Evolutionary conservation across 163 green algal genomes (phyloP).

Genomic region (Trebouxia gelatinosa): DNA sequence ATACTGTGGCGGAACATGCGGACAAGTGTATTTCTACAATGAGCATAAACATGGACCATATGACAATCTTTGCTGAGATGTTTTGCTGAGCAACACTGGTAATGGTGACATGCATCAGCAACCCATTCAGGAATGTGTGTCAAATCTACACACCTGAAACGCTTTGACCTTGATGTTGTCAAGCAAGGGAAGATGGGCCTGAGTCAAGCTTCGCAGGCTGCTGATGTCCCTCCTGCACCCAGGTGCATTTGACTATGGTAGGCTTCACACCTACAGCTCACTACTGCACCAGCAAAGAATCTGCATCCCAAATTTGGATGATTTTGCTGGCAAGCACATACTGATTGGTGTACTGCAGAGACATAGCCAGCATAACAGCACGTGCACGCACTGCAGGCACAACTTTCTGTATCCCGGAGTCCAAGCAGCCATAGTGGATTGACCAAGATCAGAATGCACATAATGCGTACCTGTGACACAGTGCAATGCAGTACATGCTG

Average conservation of each 20-base stretch:
- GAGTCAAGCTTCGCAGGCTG: slow-evolving; percentile 41
- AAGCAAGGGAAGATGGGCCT: slow-evolving; percentile 50
- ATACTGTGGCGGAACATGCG: too few species aligned
- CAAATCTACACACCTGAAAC: slow-evolving; percentile 31
- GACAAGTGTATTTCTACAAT: too few species aligned
- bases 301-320: neutral
- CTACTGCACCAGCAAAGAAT: too few species aligned
- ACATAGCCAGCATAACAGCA: neutral
- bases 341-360: neutral
- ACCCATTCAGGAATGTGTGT: neutral
- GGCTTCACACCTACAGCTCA: neutral
- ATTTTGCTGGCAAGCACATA: neutral
- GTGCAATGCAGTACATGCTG: slow-evolving; percentile 56
- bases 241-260: slow-evolving; percentile 19
- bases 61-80: too few species aligned
- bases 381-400: neutral
- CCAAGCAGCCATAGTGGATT: slow-evolving; percentile 21
- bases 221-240: slow-evolving; percentile 39
- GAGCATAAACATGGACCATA: too few species aligned
- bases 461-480: slow-evolving; percentile 39
- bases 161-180: slow-evolving; percentile 46
- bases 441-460: neutral
- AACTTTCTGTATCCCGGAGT: neutral
- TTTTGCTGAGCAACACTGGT: neutral
- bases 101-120: neutral